Evolutionary conservation across 768 basidiomycete species (phyloP).

Genomic region (Pluteus cervinus): DNA sequence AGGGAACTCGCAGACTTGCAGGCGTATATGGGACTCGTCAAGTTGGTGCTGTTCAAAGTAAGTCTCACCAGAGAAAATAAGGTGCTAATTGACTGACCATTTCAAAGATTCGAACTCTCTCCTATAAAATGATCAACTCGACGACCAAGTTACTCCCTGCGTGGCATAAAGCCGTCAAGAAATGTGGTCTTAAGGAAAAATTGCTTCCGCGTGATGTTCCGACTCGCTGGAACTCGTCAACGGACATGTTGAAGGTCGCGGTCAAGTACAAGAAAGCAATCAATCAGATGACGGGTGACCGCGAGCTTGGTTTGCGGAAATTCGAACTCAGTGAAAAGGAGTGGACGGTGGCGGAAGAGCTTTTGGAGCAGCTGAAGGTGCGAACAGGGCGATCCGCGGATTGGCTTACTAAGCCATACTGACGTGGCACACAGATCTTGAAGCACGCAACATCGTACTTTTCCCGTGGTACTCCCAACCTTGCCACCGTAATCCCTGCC

Average conservation of each 20-base stretch:
- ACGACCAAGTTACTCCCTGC: conserved; percentile 3
- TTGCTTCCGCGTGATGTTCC: conserved; percentile 29
- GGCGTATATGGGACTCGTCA: background rate
- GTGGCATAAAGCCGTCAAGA: conserved; percentile 1
- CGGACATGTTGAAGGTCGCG: conserved; percentile 28
- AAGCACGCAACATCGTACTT: background rate
- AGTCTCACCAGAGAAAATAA: background rate
- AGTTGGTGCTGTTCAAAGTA: conserved; percentile 3
- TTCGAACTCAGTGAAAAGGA: conserved; percentile 3
- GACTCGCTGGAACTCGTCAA: conserved; percentile 32
- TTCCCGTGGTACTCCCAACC: background rate
- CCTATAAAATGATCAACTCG: conserved; percentile 4
- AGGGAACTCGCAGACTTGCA: background rate
- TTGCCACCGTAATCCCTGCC: background rate
- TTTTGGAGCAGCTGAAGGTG: conserved; percentile 1
- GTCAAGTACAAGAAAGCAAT: conserved; percentile 20
- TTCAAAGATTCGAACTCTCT: conserved; percentile 1
- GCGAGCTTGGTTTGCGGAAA: conserved; percentile 1
- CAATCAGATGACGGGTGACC: conserved; percentile 16
- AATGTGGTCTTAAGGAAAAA: conserved; percentile 1
- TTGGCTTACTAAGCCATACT: background rate
- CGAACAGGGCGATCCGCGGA: background rate
- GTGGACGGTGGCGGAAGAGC: conserved; percentile 1
- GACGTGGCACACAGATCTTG: background rate
- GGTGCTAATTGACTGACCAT: background rate